Percentiles rank a stretch among this genome's conserved stretches.
Conservation (phyloP, 495 filamentous ascomycete species). For the Baudoinia panamericana region DNA sequence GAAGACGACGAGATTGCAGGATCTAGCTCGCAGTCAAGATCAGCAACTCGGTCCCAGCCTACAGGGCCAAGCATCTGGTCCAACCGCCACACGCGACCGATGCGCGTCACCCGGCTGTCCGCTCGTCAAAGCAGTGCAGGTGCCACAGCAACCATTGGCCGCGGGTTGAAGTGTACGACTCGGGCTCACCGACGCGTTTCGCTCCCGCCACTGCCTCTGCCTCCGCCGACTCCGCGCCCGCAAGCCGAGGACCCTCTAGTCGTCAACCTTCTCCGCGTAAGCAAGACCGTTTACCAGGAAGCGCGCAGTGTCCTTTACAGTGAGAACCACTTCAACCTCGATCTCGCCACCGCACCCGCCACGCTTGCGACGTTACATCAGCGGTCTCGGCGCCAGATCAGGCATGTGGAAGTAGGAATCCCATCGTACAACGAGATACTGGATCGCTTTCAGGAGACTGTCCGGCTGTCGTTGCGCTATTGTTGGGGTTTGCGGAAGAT, state of each 20-base stretch:
- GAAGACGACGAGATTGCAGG: not conserved
- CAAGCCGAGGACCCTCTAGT: slow-evolving; percentile 16
- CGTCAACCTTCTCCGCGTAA: slow-evolving; percentile 17
- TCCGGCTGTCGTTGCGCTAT: slow-evolving; percentile 26
- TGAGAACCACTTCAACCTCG: slow-evolving; percentile 25
- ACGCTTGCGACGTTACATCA: slow-evolving; percentile 22
- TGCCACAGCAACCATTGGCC: too few species aligned
- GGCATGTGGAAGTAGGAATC: slow-evolving; percentile 21
- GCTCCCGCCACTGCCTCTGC: too few species aligned
- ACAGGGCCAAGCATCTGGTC: not conserved
- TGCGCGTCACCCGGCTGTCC: not conserved
- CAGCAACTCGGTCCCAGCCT: not conserved
- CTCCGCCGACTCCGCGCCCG: slow-evolving; percentile 3
- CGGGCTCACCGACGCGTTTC: too few species aligned
- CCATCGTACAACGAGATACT: slow-evolving; percentile 27
- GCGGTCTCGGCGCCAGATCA: slow-evolving; percentile 24
- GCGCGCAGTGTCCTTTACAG: slow-evolving; percentile 24
- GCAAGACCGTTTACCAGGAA: slow-evolving; percentile 24
- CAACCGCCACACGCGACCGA: slow-evolving; percentile 3
- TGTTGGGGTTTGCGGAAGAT: slow-evolving; percentile 25
- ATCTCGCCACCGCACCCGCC: slow-evolving; percentile 17
- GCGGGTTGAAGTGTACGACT: too few species aligned
- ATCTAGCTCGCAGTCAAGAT: not conserved
- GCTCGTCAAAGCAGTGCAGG: too few species aligned
- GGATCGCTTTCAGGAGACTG: slow-evolving; percentile 23